Conservation (phyloP, 164 flowering plant genomes). For the Saururus chinensis region DNA sequence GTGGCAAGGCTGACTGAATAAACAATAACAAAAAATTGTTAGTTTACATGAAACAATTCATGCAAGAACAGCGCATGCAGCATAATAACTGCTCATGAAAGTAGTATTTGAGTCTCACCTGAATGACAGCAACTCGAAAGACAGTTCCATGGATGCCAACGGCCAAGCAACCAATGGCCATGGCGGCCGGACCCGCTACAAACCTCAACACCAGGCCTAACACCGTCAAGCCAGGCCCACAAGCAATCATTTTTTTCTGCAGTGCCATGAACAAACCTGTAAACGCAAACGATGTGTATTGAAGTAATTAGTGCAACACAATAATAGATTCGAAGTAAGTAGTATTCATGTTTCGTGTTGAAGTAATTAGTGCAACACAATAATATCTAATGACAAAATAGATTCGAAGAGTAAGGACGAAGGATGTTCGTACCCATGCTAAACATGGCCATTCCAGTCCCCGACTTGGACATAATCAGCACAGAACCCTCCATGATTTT, state of each 20-base stretch:
- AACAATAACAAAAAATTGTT: background rate
- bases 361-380: background rate
- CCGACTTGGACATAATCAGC: constrained; percentile 59
- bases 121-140: constrained; percentile 64
- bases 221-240: constrained; percentile 41
- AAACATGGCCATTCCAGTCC: constrained; percentile 76
- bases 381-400: background rate
- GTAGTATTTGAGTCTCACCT: constrained; percentile 26
- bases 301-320: background rate
- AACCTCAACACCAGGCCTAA: constrained; percentile 59
- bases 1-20: constrained; percentile 79
- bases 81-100: too few relatives aligned
- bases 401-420: background rate
- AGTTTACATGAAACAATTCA: too few relatives aligned
- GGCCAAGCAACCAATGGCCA: constrained; percentile 48
- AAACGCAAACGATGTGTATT: background rate
- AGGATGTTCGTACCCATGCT: constrained; percentile 43
- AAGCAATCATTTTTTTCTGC: constrained; percentile 50
- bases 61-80: too few relatives aligned
- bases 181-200: constrained; percentile 65
- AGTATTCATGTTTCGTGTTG: too few relatives aligned
- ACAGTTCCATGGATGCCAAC: constrained; percentile 57
- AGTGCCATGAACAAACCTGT: constrained; percentile 65
- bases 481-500: constrained; percentile 52
- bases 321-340: background rate